Conservation (phyloP, 352 stramenopile genomes). For the Peronosclerospora sorghi region DNA sequence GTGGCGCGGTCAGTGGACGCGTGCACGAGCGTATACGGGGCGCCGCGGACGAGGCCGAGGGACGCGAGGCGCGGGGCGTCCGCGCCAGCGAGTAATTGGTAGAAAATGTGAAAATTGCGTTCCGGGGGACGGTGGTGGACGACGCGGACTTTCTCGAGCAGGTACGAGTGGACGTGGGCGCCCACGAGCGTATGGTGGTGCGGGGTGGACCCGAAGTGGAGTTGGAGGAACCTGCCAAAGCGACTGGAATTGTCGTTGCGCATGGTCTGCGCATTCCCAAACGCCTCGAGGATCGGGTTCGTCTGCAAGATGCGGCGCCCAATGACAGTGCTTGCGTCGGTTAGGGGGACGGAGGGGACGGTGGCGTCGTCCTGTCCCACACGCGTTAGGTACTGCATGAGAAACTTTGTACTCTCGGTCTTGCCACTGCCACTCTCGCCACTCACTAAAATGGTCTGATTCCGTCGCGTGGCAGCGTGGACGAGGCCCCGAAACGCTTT, state of each 20-base stretch:
- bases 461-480: slow-evolving; percentile 34
- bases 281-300: slow-evolving; percentile 95
- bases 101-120: slow-evolving; percentile 94
- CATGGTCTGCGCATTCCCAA: slow-evolving; percentile 94
- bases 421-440: slow-evolving; percentile 91
- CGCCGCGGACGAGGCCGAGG: slow-evolving; percentile 39
- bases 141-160: slow-evolving; percentile 95
- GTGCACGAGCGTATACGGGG: slow-evolving; percentile 85
- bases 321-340: no score
- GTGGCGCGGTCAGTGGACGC: slow-evolving; percentile 68
- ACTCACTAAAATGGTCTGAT: slow-evolving; percentile 90
- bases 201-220: slow-evolving; percentile 89
- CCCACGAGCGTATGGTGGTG: slow-evolving; percentile 76
- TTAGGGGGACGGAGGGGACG: no score
- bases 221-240: slow-evolving; percentile 95
- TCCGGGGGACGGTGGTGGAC: slow-evolving; percentile 88
- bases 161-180: slow-evolving; percentile 90
- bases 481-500: slow-evolving; percentile 76
- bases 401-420: slow-evolving; percentile 94
- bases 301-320: slow-evolving; percentile 88
- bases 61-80: slow-evolving; percentile 51
- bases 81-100: slow-evolving; percentile 85
- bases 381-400: slow-evolving; percentile 93
- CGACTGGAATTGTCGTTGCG: slow-evolving; percentile 94
- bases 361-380: slow-evolving; percentile 41